Evolutionary conservation across 2,329 filamentous ascomycete genomes (phyloP), one percentile per base, ranked within the genome.

Genomic region (Zelopaecilomyces penicillatus): DNA sequence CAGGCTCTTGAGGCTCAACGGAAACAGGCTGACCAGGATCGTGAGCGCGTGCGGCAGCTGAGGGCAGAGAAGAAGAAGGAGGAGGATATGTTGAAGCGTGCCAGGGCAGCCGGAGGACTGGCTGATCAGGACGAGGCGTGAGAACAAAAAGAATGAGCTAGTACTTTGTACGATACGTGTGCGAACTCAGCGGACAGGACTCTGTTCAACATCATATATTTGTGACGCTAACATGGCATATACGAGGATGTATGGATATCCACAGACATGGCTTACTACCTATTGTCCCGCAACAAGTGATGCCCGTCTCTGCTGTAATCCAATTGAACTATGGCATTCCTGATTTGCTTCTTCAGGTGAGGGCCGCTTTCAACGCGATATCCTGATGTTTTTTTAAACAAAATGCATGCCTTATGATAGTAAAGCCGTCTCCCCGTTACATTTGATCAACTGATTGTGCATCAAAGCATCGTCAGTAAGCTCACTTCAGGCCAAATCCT

Each of bases 401-500:
- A 19, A 19, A 19, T 19, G 19, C 19, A 19, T 19, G 19, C 19
- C 19, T 19, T 19, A 3, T 19, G 19, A 19, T 19, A 19, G 19
- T 19, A 19, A 19, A 19, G 19, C 19, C 19, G 19, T 19, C 19
- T 19, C 19, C 19, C 19, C 19, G 19, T 19, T 19, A 19, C 19
- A 19, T 19, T 19, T 19, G 19, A 19, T 19, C 19, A 19, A 19
- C 19, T 19, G 19, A 19, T 19, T 19, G 19, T 36, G 28, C 11
- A 27, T 6, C n/a, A 10, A 8, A 28, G 19, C 7, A 11, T 38
- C 26, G 19, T 19, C 6, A 31, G 5, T 10, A 8, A 39, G n/a
- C 12, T 71, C 60, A 91, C 62, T 90, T 93, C 62, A 96, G 71
- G 30, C 89, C 89, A 73, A 96, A 96, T 3, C 90, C 90, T 62